Base-by-base conservation (phyloP, 2,329 filamentous ascomycete genomes). In the Botryotinia convoluta region DNA sequence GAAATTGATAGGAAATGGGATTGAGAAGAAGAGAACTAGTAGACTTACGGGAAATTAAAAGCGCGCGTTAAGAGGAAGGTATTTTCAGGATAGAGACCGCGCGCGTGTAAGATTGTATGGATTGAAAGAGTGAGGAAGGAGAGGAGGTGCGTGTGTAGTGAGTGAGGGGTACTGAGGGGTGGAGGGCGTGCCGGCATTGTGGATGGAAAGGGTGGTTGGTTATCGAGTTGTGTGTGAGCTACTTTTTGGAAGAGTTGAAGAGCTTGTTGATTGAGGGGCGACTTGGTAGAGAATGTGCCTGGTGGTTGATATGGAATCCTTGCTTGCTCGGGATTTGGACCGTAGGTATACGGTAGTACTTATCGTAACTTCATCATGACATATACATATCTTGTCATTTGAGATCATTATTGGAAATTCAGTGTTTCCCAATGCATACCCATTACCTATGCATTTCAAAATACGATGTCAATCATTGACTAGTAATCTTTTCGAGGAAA, bases 61-160 rank as follows among this genome's bases (percentile, higher is more conserved):
- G 89, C 90, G 74, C 89, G 87, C 10, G 89, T 87, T 60, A 88
- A 86, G 63, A 91, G 84, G 81, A 93, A 93, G n/a, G 90, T 89
- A 54, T 85, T 83, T 71, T 83, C 83, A 2, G 91, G 91, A 79
- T 93, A 93, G 78, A 93, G 87, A 73, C 83, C 82, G 75, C 91
- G 89, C 62, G 91, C 86, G 82, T 89, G 91, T 73, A 93, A 86
- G 77, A 93, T 90, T 74, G 91, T 91, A 81, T 93, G 91, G 75
- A 91, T 88, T 74, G 90, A 88, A 72, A 91, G 89, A 74, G 87
- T 90, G 65, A 93, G 86, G 83, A 93, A 93, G 80, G 87, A 76
- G 86, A 87, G 80, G 92, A 90, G 72, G 87, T 87, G 72, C 84
- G 81, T 76, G 89, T 84, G 77, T 7, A 90, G 84, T 67, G 84